A percentile compares a stretch with the other conserved stretches of the same genome.
Conservation (phyloP, 2,329 filamentous ascomycete genomes). For the Paecilomyces dactylethromorphus region DNA sequence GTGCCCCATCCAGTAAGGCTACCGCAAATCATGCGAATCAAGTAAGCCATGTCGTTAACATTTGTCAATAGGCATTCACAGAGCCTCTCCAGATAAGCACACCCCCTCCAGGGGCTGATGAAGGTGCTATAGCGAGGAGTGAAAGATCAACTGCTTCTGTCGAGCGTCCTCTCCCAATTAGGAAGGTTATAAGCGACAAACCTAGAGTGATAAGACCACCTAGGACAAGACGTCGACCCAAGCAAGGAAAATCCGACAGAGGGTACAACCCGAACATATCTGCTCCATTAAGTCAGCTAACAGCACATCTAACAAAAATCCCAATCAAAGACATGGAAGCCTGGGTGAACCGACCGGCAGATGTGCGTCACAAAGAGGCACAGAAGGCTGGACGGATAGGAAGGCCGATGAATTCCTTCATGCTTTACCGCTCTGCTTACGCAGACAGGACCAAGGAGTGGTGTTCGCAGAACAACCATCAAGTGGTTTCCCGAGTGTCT, state of each 20-base stretch:
- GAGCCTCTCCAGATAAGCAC: slow-evolving; percentile 14
- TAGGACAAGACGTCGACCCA: slow-evolving; percentile 11
- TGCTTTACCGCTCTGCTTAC: slow-evolving; percentile 92
- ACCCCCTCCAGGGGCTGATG: slow-evolving; percentile 12
- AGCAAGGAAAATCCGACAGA: slow-evolving; percentile 8
- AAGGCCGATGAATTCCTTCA: slow-evolving; percentile 95
- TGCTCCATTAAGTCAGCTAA: slow-evolving; percentile 15
- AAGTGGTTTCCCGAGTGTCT: slow-evolving; percentile 81
- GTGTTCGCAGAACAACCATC: slow-evolving; percentile 84
- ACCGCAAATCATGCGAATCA: neutral
- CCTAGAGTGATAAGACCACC: slow-evolving; percentile 11
- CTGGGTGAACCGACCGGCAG: slow-evolving; percentile 67
- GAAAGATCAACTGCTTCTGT: slow-evolving; percentile 4
- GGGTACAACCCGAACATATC: slow-evolving; percentile 5
- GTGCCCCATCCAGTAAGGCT: slow-evolving; percentile 17
- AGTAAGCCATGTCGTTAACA: slow-evolving; percentile 3
- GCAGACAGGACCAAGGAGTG: slow-evolving; percentile 78
- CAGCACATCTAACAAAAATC: slow-evolving; percentile 32
- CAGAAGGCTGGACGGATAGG: slow-evolving; percentile 73
- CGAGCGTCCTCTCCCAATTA: slow-evolving; percentile 2
- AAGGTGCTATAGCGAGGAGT: slow-evolving; percentile 7
- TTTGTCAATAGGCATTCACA: slow-evolving; percentile 10
- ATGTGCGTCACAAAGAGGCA: slow-evolving; percentile 62
- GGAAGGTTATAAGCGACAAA: slow-evolving; percentile 7
- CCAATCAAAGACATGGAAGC: slow-evolving; percentile 69